A percentile compares a stretch with the other conserved stretches of the same genome.
Conservation (phyloP, 2,329 filamentous ascomycete genomes). For the Phaeosphaeriaceae sp. region DNA sequence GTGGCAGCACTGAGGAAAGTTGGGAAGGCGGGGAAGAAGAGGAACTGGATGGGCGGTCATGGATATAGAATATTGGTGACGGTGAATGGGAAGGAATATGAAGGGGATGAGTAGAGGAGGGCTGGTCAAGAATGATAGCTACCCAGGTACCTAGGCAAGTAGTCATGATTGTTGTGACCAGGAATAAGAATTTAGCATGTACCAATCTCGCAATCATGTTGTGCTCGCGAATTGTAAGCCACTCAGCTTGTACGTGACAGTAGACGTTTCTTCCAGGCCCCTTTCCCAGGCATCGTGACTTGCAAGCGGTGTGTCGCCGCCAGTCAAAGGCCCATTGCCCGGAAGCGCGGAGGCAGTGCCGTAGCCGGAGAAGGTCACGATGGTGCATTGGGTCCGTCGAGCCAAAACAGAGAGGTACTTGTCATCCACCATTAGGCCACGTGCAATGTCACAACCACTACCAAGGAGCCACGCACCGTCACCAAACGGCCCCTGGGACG, state of each 20-base stretch:
- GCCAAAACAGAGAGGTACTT: neutral
- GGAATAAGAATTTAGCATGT: too few species aligned
- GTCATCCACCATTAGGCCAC: conserved; percentile 29
- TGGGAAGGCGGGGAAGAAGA: conserved; percentile 49
- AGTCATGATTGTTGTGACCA: too few species aligned
- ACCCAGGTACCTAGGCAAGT: too few species aligned
- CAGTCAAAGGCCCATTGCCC: conserved; percentile 10
- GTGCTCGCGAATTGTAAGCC: conserved; percentile 5
- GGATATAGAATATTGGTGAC: conserved; percentile 39
- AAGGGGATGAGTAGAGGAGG: conserved; percentile 12
- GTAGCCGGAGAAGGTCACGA: conserved; percentile 24
- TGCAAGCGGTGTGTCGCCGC: conserved; percentile 33
- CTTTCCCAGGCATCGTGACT: conserved; percentile 30
- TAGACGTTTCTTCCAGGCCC: conserved; percentile 21
- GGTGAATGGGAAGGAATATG: conserved; percentile 35
- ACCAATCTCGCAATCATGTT: too few species aligned
- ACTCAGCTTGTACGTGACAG: conserved; percentile 19
- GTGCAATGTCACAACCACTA: conserved; percentile 34
- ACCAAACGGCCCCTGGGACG: conserved; percentile 16
- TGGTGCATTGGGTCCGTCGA: neutral
- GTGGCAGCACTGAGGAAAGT: conserved; percentile 38
- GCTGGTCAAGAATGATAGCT: too few species aligned
- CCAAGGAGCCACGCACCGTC: conserved; percentile 41
- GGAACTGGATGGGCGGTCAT: conserved; percentile 43
- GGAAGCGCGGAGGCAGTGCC: conserved; percentile 15